Base-by-base conservation (phyloP, 2,329 filamentous ascomycete species). In the Thyridium curvatum region DNA sequence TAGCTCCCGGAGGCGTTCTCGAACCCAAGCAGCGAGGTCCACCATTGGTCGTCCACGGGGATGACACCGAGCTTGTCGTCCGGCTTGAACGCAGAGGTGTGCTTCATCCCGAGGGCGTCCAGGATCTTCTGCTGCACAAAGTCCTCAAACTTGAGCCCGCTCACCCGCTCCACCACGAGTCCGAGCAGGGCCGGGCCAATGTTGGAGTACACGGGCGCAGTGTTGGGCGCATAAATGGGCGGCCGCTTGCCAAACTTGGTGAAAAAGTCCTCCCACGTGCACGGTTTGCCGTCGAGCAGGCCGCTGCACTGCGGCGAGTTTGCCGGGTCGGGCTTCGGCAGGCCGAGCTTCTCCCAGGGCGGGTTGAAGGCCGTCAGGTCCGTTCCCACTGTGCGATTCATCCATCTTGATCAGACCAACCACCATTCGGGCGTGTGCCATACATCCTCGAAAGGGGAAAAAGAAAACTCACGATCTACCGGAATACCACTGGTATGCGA, bases 141-240 rank as follows among this genome's bases (percentile, higher is more conserved):
- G 2, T 69, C 53, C 2, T 54, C 51, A 14, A 66, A 64, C 0
- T 61, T 46, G 34, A 59, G 60, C 4, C 64, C 62, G 1, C 65
- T 67, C 0, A 67, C 58, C 6, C 59, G 59, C 42, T 72, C 66
- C 1, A 76, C 53, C 0, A 66, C 65, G 1, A 66, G 52, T 3
- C 66, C 68, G 1, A 74, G 59, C 3, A 72, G 41, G 2, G 62
- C 52, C 15, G 69, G 68, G 1, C 59, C 69, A 3, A 64, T 53
- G 45, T 76, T 74, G 18, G 70, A 68, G 49, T 77, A 77, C 3
- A 61, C 55, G 0, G 72, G 69, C 3, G 56, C 64, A 0, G 61
- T 58, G 45, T 65, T 69, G 0, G 71, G 62, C 0, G 54, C 48
- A 37, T 66, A 71, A 2, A 62, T 53, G 0, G 70, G 69, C 6